Percentiles rank a stretch among this genome's conserved stretches.
Conservation (phyloP, 345 rosid genomes). For the Syzygium aromaticum region DNA sequence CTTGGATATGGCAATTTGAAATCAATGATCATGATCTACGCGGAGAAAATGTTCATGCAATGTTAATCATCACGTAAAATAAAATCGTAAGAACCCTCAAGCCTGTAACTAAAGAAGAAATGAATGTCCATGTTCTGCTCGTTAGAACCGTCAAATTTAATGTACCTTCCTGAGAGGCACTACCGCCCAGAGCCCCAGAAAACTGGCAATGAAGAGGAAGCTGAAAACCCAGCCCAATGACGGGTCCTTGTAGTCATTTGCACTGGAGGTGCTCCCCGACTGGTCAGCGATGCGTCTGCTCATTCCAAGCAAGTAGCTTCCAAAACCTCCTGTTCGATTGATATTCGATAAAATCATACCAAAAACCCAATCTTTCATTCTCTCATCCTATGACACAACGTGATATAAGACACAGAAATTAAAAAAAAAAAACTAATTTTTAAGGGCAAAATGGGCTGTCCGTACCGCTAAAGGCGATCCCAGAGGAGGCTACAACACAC, state of each 20-base stretch:
- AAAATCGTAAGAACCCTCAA: background rate
- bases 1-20: constrained; percentile 76
- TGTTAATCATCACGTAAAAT: background rate
- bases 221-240: constrained; percentile 65
- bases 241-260: constrained; percentile 13
- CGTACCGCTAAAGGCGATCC: constrained; percentile 1
- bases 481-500: constrained; percentile 1
- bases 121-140: background rate
- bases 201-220: constrained; percentile 80
- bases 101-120: no score
- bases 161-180: constrained; percentile 70
- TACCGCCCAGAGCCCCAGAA: constrained; percentile 73
- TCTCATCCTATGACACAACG: no score
- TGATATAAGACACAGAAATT: no score
- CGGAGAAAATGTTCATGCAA: background rate
- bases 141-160: background rate
- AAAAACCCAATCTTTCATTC: background rate
- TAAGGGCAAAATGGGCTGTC: background rate
- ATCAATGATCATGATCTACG: constrained; percentile 68
- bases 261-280: background rate
- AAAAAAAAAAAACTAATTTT: no score
- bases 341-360: background rate
- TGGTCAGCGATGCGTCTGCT: background rate
- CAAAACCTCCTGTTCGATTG: background rate
- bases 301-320: background rate